phyloP scores from a whole-genome alignment of 2,329 filamentous ascomycete genomes.

The Aspergillus pseudonomiae region DNA sequence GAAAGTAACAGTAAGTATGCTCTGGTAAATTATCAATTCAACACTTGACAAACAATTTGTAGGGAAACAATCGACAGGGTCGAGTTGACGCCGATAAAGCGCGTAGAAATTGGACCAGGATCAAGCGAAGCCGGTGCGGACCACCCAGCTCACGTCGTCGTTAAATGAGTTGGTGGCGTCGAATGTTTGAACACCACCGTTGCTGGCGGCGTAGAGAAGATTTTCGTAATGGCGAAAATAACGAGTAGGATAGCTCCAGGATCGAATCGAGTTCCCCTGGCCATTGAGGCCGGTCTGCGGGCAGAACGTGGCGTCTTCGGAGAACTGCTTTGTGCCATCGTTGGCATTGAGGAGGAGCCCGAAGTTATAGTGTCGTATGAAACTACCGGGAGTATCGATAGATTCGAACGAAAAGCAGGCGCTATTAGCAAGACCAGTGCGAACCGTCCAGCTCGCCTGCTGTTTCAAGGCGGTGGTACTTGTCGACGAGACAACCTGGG shows the following conservation, averaged over 20 bases:
- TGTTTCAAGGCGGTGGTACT: constrained; percentile 55
- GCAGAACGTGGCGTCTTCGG: constrained; percentile 67
- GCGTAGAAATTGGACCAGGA: neutral
- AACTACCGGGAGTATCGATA: constrained; percentile 60
- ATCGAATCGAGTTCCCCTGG: constrained; percentile 55
- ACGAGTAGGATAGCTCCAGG: constrained; percentile 64
- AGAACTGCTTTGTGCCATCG: constrained; percentile 60
- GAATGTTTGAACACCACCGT: constrained; percentile 60
- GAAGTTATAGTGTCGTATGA: constrained; percentile 60
- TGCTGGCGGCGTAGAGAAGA: constrained; percentile 53
- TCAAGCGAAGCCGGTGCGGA: constrained; percentile 51
- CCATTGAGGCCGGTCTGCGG: constrained; percentile 56
- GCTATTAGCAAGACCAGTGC: constrained; percentile 58
- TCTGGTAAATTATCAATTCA: neutral
- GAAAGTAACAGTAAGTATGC: neutral
- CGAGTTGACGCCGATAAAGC: neutral
- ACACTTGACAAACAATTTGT: neutral
- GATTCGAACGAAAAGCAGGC: constrained; percentile 66
- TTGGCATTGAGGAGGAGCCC: constrained; percentile 53
- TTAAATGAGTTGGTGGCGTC: constrained; percentile 55
- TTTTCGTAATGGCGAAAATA: constrained; percentile 60
- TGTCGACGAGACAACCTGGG: constrained; percentile 57
- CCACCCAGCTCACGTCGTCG: constrained; percentile 57
- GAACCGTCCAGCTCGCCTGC: constrained; percentile 58
- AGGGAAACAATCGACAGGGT: neutral